A percentile compares a stretch with the other conserved stretches of the same genome.
These are phyloP conservation scores for Dactylellina parvicollis DNA, from an alignment of 2,329 filamentous ascomycete genomes.

Conservation along the genomic window DNA sequence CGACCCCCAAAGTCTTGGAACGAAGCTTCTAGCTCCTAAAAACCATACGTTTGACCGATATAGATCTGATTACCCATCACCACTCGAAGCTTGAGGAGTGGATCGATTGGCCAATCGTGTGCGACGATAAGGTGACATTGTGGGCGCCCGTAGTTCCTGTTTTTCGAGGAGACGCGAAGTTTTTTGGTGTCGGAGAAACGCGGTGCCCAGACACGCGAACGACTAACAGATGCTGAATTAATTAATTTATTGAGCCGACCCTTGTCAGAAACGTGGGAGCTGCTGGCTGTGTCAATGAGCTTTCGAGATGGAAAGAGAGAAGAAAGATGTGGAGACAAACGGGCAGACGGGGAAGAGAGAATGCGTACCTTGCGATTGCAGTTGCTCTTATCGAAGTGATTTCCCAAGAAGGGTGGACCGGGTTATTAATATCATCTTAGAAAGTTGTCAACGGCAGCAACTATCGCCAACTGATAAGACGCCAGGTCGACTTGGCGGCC, in stretches of 20 bases:
- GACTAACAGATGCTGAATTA: neutral
- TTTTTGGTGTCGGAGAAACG: conserved; percentile 3
- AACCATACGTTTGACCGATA: no score
- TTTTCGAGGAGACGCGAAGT: neutral
- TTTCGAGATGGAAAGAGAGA: no score
- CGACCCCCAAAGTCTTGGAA: conserved; percentile 2
- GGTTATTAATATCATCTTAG: conserved; percentile 14
- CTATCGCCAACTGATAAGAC: no score
- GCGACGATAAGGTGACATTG: neutral
- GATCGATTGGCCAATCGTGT: neutral
- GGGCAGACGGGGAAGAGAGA: no score
- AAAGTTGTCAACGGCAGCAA: no score
- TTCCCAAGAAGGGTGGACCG: neutral
- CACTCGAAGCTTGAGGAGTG: no score
- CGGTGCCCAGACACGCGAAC: conserved; percentile 1
- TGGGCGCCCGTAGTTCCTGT: neutral
- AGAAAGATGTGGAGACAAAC: no score
- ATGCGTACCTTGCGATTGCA: neutral
- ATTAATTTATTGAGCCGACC: neutral
- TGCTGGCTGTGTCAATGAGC: no score
- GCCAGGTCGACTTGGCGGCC: neutral
- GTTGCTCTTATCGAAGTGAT: neutral
- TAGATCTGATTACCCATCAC: neutral
- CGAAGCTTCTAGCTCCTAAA: no score
- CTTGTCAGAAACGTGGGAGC: conserved; percentile 4